Evolutionary conservation across 805 yeast genomes (phyloP), one percentile per base, ranked within the genome.

Genomic region (Tetrapisispora arboricola): DNA sequence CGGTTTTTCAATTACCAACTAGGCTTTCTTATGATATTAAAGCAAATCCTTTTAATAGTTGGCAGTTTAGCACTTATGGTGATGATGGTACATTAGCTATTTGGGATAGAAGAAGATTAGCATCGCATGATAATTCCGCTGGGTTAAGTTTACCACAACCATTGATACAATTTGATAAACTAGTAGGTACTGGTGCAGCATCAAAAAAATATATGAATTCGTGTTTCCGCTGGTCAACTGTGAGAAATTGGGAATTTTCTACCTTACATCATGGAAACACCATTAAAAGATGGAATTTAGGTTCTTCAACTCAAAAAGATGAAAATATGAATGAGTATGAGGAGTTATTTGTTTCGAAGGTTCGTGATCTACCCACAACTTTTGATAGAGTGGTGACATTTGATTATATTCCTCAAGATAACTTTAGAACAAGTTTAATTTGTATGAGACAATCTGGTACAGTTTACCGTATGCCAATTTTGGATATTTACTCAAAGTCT

Each of bases 401-500:
- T 61, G 96, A 87, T 58, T 87, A 86, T 56, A 74, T 79, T n/a
- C 77, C 80, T 1, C 51, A 53, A 36, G 76, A 73, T 42, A 64
- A 75, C 2, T 70, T 78, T 18, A 72, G 76, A 1, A 72, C 83
- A 8, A 77, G 80, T 49, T 69, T 84, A 43, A 76, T 88, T 22
- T 87, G 96, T 59, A 81, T 88, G 82, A 68, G 96, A 48, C 94
- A 85, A 52, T 83, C 94, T 1, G 96, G 96, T 3, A 80, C 84
- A 40, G 78, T 87, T 0, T 87, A 83, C 60, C 69, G 81, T 43
- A 84, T 84, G 88, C 73, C 80, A 0, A 83, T 80, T 0, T 62
- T 67, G 1, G 90, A 84, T 54, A 73, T 82, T 38, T 78, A 78
- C 25, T 76, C 76, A 28, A 68, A 78, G 8, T 56, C 82, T 8